phyloP scores from a whole-genome alignment of 805 yeast genomes.

The Ogataea populi-albae region DNA sequence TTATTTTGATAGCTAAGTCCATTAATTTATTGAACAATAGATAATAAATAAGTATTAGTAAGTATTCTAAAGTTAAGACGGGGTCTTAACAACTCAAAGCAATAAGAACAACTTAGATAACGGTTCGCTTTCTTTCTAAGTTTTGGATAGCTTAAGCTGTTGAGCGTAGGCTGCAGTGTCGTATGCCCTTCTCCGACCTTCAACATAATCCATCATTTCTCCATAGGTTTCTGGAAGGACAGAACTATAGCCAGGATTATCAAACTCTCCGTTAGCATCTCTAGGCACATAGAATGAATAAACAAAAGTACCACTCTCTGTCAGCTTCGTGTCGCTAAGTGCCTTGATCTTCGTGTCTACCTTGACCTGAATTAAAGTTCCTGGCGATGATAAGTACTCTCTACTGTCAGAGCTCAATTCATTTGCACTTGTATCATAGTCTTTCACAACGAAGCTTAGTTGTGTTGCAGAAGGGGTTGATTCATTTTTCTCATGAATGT shows the following conservation, averaged over 20 bases:
- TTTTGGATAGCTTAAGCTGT: conserved; percentile 36
- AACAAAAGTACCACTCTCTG: conserved; percentile 82
- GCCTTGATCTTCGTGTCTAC: conserved; percentile 79
- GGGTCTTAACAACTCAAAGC: too few relatives aligned
- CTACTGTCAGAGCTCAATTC: conserved; percentile 46
- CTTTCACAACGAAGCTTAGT: conserved; percentile 32
- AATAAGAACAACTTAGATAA: too few relatives aligned
- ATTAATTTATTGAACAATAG: too few relatives aligned
- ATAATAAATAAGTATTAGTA: too few relatives aligned
- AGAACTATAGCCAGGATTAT: conserved; percentile 60
- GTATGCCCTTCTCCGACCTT: conserved; percentile 85
- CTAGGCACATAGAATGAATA: conserved; percentile 85
- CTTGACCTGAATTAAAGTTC: conserved; percentile 84
- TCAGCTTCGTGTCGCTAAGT: conserved; percentile 47
- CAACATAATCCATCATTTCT: conserved; percentile 89
- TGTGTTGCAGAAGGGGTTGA: conserved; percentile 23
- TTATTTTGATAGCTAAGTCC: not conserved
- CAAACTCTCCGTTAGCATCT: conserved; percentile 39
- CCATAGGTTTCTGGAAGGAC: conserved; percentile 85
- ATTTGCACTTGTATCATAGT: conserved; percentile 60
- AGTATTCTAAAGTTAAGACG: too few relatives aligned
- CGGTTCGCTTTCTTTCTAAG: not conserved
- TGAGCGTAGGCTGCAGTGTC: conserved; percentile 71
- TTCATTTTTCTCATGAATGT: conserved; percentile 44
- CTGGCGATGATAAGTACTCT: conserved; percentile 69